Evolutionary conservation across 305 asterid genomes (phyloP), one percentile per base, ranked within the genome.

Genomic region (Withania somnifera): DNA sequence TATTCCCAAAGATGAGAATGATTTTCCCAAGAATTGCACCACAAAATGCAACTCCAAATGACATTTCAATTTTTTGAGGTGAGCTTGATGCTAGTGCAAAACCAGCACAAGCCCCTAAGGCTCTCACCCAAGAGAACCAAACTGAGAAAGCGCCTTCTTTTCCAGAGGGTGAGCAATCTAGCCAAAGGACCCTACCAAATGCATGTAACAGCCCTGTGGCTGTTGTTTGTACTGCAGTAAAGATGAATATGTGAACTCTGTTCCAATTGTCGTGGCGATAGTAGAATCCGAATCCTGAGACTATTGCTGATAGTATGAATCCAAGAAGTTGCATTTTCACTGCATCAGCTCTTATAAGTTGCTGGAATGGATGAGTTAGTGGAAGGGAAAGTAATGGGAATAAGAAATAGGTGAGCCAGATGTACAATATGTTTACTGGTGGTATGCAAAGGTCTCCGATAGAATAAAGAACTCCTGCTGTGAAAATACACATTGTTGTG

Each of bases 241-340:
- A 92, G 80, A 91, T 75, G 68, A 92, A 87, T 54, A 95, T 50
- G 61, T 87, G 89, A 66, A 82, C 22, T 45, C 32, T 86, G 13
- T 83, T 84, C 98, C 98, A 93, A 69, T 79, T 76, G 3, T 84
- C 85, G 20, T 83, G 81, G 56, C 87, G 87, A 30, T 87, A 93
- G 47, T 95, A 93, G 87, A 93, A 92, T 38, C 97, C 98, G 14
- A 91, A 93, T 11, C 98, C 97, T 20, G 98, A 89, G 3, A 95
- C 90, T 19, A 91, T 13, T 36, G 87, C 84, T 11, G 98, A 87
- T 5, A 95, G 84, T 40, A 91, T 79, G 83, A 95, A 88, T 2
- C 98, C 98, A 15, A 95, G 86, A 82, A 95, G 94, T 87, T 95
- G 98, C 97, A 95, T 91, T 90, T 95, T 95, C 85, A 91, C 94